A percentile compares a stretch with the other conserved stretches of the same genome.
These are phyloP conservation scores for Jackrogersella minutella DNA, from an alignment of 495 filamentous ascomycete species.

Conservation along the genomic window DNA sequence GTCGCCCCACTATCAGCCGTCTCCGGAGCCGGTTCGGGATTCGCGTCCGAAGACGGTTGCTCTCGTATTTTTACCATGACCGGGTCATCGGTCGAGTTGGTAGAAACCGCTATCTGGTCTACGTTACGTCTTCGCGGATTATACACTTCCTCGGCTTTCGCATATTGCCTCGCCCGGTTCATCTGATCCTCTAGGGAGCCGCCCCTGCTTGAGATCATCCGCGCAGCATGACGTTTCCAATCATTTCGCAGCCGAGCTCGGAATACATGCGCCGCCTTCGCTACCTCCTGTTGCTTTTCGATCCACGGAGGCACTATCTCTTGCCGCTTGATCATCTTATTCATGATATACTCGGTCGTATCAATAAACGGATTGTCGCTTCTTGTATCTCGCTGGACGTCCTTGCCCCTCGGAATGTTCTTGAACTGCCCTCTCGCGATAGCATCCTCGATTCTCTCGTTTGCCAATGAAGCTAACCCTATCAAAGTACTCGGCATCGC, in stretches of 20 bases:
- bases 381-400: constrained; percentile 78
- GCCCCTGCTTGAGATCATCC: constrained; percentile 80
- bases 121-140: constrained; percentile 59
- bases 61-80: constrained; percentile 58
- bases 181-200: constrained; percentile 82
- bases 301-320: constrained; percentile 89
- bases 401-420: constrained; percentile 82
- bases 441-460: constrained; percentile 93
- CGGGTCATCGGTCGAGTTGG: constrained; percentile 56
- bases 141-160: constrained; percentile 70
- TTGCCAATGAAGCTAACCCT: constrained; percentile 83
- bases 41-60: constrained; percentile 28
- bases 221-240: constrained; percentile 86
- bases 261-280: constrained; percentile 72
- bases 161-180: constrained; percentile 73
- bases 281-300: constrained; percentile 94
- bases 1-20: constrained; percentile 11
- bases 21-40: constrained; percentile 29
- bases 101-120: constrained; percentile 57
- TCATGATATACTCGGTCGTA: constrained; percentile 98
- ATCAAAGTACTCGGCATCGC: constrained; percentile 79
- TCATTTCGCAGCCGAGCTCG: constrained; percentile 77
- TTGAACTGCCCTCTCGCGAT: constrained; percentile 92
- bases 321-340: constrained; percentile 97
- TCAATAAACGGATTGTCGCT: constrained; percentile 90